Evolutionary conservation across 2,329 filamentous ascomycete species (phyloP).

Genomic region (Geosmithia flava): DNA sequence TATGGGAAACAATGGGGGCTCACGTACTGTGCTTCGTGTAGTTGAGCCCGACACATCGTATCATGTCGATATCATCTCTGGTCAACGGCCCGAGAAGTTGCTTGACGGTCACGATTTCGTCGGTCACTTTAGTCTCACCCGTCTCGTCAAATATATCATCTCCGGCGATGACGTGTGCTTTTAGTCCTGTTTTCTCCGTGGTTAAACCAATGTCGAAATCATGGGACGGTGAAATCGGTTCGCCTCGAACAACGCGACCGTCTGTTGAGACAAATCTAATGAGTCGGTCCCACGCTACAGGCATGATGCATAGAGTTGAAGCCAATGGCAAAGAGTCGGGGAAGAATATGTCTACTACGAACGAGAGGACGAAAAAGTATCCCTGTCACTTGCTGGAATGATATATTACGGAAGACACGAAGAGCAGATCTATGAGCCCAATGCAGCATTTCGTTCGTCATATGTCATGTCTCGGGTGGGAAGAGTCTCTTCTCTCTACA

Average conservation of each 20-base stretch:
- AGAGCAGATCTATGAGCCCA: too few relatives aligned
- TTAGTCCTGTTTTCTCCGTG: conserved; percentile 30
- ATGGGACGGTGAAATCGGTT: conserved; percentile 31
- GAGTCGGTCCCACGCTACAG: conserved; percentile 32
- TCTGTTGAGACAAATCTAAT: conserved; percentile 42
- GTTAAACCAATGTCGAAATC: conserved; percentile 36
- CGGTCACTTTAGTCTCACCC: conserved; percentile 33
- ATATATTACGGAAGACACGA: neutral
- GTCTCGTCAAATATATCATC: conserved; percentile 33
- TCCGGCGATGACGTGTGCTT: conserved; percentile 39
- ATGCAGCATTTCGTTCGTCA: too few relatives aligned
- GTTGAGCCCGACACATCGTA: conserved; percentile 47
- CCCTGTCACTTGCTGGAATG: neutral
- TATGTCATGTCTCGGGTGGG: too few relatives aligned
- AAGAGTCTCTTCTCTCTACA: too few relatives aligned
- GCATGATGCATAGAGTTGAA: conserved; percentile 9
- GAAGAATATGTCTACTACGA: neutral
- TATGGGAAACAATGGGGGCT: neutral
- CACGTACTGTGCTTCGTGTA: conserved; percentile 41
- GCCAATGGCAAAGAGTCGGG: neutral
- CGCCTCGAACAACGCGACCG: conserved; percentile 34
- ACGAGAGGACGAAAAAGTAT: neutral
- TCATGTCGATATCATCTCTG: conserved; percentile 36
- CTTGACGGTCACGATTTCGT: conserved; percentile 41
- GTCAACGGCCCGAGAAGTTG: conserved; percentile 38